These are phyloP conservation scores for Turnera subulata DNA, from an alignment of 345 rosid species.

Conservation along the genomic window DNA sequence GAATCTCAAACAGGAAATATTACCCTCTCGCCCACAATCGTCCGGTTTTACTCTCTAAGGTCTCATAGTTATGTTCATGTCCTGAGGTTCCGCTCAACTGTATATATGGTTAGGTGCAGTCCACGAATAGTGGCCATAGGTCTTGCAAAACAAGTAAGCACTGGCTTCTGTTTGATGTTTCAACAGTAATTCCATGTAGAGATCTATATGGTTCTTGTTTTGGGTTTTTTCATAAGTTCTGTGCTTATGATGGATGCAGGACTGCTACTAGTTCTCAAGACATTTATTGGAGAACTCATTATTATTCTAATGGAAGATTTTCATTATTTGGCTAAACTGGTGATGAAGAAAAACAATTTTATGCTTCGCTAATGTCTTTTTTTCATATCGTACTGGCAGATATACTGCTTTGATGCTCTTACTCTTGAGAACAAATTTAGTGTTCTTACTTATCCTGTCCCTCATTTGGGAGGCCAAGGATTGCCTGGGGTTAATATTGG, in stretches of 20 bases:
- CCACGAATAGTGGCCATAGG: constrained; percentile 83
- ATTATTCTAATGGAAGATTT: background rate
- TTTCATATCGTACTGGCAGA: constrained; percentile 45
- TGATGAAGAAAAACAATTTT: constrained; percentile 6
- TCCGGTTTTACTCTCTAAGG: constrained; percentile 79
- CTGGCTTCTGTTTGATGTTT: constrained; percentile 5
- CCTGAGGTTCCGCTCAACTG: constrained; percentile 85
- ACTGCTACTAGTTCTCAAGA: constrained; percentile 8
- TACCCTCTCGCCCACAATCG: constrained; percentile 62
- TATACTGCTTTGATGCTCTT: constrained; percentile 91
- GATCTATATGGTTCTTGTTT: background rate
- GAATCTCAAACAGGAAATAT: constrained; percentile 53
- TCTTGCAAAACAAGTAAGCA: constrained; percentile 79
- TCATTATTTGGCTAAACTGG: constrained; percentile 8
- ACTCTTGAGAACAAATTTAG: constrained; percentile 93
- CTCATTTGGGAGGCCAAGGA: constrained; percentile 82
- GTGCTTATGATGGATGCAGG: constrained; percentile 10
- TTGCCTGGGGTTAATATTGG: constrained; percentile 67
- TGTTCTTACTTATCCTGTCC: constrained; percentile 89
- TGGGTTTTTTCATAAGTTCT: constrained; percentile 2
- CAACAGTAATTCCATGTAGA: constrained; percentile 6
- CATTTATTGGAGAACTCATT: constrained; percentile 11
- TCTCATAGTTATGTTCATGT: constrained; percentile 90
- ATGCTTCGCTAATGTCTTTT: constrained; percentile 11
- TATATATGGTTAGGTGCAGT: constrained; percentile 91